phyloP scores from a whole-genome alignment of 768 basidiomycete genomes.

The Terana coerulea region DNA sequence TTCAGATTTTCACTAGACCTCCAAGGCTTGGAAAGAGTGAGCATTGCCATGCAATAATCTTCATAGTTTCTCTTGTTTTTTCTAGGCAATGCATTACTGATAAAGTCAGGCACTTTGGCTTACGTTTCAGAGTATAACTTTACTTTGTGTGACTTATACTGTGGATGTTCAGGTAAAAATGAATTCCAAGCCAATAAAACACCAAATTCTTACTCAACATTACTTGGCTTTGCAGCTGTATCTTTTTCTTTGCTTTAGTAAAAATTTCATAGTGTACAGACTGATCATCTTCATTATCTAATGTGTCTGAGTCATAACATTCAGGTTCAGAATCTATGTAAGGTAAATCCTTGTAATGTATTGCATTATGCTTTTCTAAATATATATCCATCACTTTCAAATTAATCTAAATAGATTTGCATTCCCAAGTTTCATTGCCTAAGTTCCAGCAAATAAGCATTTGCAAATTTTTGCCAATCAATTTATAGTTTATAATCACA shows the following conservation, averaged over 20 bases:
- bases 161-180: slow-evolving; percentile 12
- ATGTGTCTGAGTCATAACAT: not conserved
- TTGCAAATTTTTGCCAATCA: slow-evolving; percentile 12
- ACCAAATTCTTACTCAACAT: too few relatives aligned
- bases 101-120: slow-evolving; percentile 25
- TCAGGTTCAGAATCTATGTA: too few relatives aligned
- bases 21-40: slow-evolving; percentile 21
- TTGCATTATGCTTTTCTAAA: not conserved
- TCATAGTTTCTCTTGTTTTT: slow-evolving; percentile 21
- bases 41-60: slow-evolving; percentile 9
- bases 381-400: not conserved
- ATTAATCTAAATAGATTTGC: not conserved
- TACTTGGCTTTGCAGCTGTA: too few relatives aligned
- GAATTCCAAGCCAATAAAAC: too few relatives aligned
- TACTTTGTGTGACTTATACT: slow-evolving; percentile 21
- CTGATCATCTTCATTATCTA: not conserved
- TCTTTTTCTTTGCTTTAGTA: not conserved
- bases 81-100: slow-evolving; percentile 27
- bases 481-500: not conserved
- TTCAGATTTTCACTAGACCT: not conserved
- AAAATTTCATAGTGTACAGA: not conserved
- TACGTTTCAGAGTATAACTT: not conserved
- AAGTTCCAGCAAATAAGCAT: not conserved
- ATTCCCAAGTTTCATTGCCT: not conserved
- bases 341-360: not conserved